A percentile compares a stretch with the other conserved stretches of the same genome.
Conservation (phyloP, 352 stramenopile species). For the Phytophthora meadii region DNA sequence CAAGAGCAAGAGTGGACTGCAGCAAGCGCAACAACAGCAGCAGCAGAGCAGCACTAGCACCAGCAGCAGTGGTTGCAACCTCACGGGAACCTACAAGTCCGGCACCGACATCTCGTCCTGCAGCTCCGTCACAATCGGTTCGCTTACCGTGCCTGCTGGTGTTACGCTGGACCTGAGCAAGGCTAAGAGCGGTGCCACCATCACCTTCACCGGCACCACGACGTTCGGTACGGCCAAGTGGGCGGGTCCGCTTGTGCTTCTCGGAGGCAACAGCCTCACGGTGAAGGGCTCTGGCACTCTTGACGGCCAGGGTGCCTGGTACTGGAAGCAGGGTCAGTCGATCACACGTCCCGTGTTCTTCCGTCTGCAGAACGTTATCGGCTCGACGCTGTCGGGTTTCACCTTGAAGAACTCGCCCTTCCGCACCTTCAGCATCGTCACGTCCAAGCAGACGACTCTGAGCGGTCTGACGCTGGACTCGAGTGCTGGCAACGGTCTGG, state of each 20-base stretch:
- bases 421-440: constrained; percentile 39
- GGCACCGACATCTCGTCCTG: constrained; percentile 40
- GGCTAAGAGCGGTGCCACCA: constrained; percentile 33
- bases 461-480: constrained; percentile 29
- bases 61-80: constrained; percentile 17
- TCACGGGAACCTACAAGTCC: constrained; percentile 23
- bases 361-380: constrained; percentile 25
- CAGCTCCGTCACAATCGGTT: constrained; percentile 29
- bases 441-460: constrained; percentile 29
- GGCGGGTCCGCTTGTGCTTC: constrained; percentile 36
- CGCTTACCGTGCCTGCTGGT: constrained; percentile 35
- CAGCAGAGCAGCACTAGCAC: constrained; percentile 2
- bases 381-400: constrained; percentile 39
- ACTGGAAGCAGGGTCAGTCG: constrained; percentile 44
- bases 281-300: constrained; percentile 39
- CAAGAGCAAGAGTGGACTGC: constrained; percentile 9
- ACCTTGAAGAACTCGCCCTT: constrained; percentile 43
- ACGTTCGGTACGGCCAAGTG: constrained; percentile 44
- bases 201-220: constrained; percentile 34
- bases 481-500: constrained; percentile 11
- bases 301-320: constrained; percentile 44
- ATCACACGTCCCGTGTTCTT: constrained; percentile 44
- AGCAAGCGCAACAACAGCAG: constrained; percentile 10
- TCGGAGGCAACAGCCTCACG: constrained; percentile 36
- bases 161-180: constrained; percentile 43